A percentile compares a stretch with the other conserved stretches of the same genome.
These are phyloP conservation scores for Panaeolus papilionaceus DNA, from an alignment of 768 basidiomycete species.

Conservation along the genomic window DNA sequence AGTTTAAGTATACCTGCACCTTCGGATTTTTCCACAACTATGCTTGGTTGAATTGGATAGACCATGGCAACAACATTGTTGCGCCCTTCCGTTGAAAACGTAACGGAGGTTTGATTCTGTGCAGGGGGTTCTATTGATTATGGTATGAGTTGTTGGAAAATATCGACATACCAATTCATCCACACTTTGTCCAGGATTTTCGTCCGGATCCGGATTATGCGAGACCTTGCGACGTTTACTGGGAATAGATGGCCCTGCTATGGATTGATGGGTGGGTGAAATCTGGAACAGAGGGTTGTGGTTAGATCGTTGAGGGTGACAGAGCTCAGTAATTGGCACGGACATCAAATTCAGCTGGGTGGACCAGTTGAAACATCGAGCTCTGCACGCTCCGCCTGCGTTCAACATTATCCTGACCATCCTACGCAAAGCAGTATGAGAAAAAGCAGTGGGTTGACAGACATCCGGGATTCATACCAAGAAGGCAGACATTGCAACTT, in stretches of 20 bases:
- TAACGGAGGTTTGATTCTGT: not conserved
- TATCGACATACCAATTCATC: not conserved
- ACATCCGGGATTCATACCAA: not conserved
- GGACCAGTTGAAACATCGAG: not conserved
- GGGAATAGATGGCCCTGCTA: not conserved
- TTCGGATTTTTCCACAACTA: not conserved
- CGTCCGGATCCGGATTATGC: not conserved
- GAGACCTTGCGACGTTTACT: constrained; percentile 9
- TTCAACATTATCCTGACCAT: not conserved
- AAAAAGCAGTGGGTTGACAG: not conserved
- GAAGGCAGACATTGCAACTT: not conserved
- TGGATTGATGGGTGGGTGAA: not conserved
- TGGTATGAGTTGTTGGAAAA: not conserved
- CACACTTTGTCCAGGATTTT: not conserved
- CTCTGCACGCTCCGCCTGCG: not conserved
- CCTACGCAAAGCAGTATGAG: not conserved
- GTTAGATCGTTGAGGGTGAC: not conserved
- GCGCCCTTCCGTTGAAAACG: not conserved
- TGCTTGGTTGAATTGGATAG: not conserved
- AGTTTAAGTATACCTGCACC: constrained; percentile 1
- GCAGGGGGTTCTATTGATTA: not conserved
- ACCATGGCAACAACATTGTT: not conserved
- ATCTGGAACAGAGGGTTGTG: not conserved
- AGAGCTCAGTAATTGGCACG: not conserved
- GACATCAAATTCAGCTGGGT: not conserved